A percentile compares a stretch with the other conserved stretches of the same genome.
Conservation (phyloP, 768 basidiomycete species). For the Guyanaporus albipodus region DNA sequence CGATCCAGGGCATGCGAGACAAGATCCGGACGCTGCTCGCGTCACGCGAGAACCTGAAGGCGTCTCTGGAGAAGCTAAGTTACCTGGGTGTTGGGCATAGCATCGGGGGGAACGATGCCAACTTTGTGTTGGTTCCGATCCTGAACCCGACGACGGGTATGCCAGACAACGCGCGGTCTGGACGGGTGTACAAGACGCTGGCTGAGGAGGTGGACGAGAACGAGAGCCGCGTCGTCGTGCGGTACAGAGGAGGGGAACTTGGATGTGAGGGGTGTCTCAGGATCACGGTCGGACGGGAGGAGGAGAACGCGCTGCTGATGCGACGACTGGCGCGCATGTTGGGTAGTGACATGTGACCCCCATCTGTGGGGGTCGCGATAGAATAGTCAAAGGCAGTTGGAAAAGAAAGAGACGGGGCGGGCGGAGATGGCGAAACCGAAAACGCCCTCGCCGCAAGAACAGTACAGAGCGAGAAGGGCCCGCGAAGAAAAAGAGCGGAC, state of each 20-base stretch:
- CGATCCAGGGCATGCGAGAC: slow-evolving; percentile 58
- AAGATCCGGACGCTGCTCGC: slow-evolving; percentile 57
- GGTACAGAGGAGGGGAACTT: slow-evolving; percentile 80
- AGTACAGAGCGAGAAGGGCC: slow-evolving; percentile 52
- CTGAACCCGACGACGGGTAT: slow-evolving; percentile 38
- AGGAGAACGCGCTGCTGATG: slow-evolving; percentile 67
- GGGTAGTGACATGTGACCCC: slow-evolving; percentile 22
- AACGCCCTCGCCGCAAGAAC: slow-evolving; percentile 57
- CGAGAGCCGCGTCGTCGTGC: slow-evolving; percentile 80
- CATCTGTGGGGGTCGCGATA: slow-evolving; percentile 1
- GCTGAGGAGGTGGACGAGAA: slow-evolving; percentile 85
- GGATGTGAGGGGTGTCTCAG: slow-evolving; percentile 87
- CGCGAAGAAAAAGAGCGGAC: slow-evolving; percentile 60
- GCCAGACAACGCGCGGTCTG: slow-evolving; percentile 60
- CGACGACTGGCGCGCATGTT: slow-evolving; percentile 51
- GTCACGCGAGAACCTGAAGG: slow-evolving; percentile 55
- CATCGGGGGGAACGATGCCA: slow-evolving; percentile 84
- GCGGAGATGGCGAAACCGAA: slow-evolving; percentile 49
- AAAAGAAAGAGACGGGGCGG: not conserved
- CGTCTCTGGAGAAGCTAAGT: slow-evolving; percentile 43
- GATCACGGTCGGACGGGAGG: slow-evolving; percentile 82
- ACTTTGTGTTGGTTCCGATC: slow-evolving; percentile 84
- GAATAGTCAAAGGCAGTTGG: too few relatives aligned
- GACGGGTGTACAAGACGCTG: slow-evolving; percentile 68
- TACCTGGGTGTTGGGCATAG: slow-evolving; percentile 56